A percentile compares a stretch with the other conserved stretches of the same genome.
Conservation (phyloP, 352 stramenopile species). For the Globisporangium cylindrosporum region DNA sequence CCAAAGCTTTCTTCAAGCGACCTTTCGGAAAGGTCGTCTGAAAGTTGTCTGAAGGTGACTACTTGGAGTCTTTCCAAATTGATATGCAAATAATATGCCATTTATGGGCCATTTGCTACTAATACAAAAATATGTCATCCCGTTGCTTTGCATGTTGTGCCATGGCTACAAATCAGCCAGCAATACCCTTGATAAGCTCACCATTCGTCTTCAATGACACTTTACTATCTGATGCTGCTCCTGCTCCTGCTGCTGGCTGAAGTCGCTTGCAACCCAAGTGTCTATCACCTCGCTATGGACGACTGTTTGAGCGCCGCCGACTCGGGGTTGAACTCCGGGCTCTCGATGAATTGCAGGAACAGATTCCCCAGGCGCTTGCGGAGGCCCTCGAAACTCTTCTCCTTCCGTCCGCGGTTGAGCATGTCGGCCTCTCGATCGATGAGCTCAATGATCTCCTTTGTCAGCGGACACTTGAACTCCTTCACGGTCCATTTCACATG, state of each 20-base stretch:
- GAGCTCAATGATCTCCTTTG: conserved; percentile 88
- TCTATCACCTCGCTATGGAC: conserved; percentile 8
- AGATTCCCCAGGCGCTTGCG: conserved; percentile 84
- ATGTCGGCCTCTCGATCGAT: conserved; percentile 93
- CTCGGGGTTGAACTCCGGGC: conserved; percentile 92
- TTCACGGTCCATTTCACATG: conserved; percentile 93
- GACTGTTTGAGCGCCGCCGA: conserved; percentile 53
- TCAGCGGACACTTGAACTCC: conserved; percentile 90
- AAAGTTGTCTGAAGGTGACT: not conserved
- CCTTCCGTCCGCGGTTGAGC: conserved; percentile 79
- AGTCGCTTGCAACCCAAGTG: not conserved
- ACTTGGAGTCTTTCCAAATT: not conserved
- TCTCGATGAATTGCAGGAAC: conserved; percentile 93
- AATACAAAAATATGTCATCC: too few species aligned
- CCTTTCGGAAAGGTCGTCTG: conserved; percentile 4
- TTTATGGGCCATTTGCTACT: too few species aligned
- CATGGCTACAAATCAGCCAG: too few species aligned
- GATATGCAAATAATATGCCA: not conserved
- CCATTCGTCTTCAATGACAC: too few species aligned
- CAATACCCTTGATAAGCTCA: too few species aligned
- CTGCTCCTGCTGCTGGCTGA: not conserved
- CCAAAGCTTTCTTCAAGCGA: conserved; percentile 1
- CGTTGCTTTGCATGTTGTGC: too few species aligned
- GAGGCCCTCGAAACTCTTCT: conserved; percentile 80
- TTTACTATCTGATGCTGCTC: too few species aligned